Base-by-base conservation (phyloP, 2,329 filamentous ascomycete species). In the Hypoxylon sp. region DNA sequence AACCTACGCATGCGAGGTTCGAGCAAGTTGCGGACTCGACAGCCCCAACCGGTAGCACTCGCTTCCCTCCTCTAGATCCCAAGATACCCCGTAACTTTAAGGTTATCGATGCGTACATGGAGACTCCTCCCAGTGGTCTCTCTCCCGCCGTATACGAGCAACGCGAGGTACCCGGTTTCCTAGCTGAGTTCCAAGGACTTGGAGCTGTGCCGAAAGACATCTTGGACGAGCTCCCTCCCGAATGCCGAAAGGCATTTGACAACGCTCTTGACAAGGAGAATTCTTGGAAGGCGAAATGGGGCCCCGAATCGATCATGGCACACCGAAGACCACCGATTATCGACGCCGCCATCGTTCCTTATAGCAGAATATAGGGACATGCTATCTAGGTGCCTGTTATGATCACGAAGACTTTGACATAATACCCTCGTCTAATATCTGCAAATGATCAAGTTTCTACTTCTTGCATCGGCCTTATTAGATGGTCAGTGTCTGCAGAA, bases 1-100 rank as follows among this genome's bases (percentile, higher is more conserved):
- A 99, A 79, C 93, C 96, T 2, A 96, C 93, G 2, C 92, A 93
- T 73, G 93, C 90, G 8, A 90, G 91, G 66, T 94, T 94, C 83
- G 93, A 96, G 80, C 89, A 91, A 67, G 84, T 97, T 2, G 71
- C 62, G 35, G 74, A 74, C 21, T 68, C 76, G 2, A 71, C 74
- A 17, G 78, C 68, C 42, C 37, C 74, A 0, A 66, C 62, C 10
- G 77, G 79, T 21, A 73, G 76, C 29, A 73, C 76, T 29, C 69
- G 70, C 39, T 88, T 89, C 71, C 82, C 85, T 5, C 80, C 83
- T 0, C 77, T 89, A 15, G 79, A 86, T 2, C 76, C 82, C 27
- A 82, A 80, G 71, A 80, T 89, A 65, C 80, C 85, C 13, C 84
- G 86, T 67, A 89, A 88, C 76, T 88, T 88, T 70, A 82, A 84